Evolutionary conservation across 768 basidiomycete species (phyloP).

Genomic region (Clavaria fumosa): DNA sequence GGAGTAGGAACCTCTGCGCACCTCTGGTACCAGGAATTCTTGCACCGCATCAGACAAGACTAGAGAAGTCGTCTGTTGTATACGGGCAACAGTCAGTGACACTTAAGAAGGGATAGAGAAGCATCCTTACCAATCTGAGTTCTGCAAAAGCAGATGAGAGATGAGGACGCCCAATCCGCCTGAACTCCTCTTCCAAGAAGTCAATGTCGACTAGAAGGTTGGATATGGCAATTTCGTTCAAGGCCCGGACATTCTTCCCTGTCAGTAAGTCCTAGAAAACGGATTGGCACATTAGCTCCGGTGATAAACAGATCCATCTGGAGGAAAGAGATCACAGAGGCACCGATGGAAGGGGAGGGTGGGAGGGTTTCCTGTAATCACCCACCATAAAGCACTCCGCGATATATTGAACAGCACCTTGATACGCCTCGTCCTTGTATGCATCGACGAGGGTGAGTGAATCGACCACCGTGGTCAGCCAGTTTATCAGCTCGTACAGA

Average conservation of each 20-base stretch:
- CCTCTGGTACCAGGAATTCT: slow-evolving; percentile 60
- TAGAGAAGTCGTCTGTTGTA: slow-evolving; percentile 51
- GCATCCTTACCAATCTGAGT: slow-evolving; percentile 62
- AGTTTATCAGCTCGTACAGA: slow-evolving; percentile 87
- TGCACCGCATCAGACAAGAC: slow-evolving; percentile 58
- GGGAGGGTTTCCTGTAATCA: no score
- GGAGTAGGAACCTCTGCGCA: slow-evolving; percentile 51
- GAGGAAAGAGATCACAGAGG: no score
- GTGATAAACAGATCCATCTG: background rate
- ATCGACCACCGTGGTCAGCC: slow-evolving; percentile 93
- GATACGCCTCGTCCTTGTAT: slow-evolving; percentile 84
- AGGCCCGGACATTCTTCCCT: slow-evolving; percentile 54
- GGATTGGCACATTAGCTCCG: slow-evolving; percentile 4
- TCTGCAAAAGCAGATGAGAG: slow-evolving; percentile 63
- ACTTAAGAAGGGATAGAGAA: slow-evolving; percentile 6
- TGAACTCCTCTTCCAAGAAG: slow-evolving; percentile 80
- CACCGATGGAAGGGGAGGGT: no score
- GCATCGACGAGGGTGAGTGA: slow-evolving; percentile 67
- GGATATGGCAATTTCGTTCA: slow-evolving; percentile 83
- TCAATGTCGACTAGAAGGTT: slow-evolving; percentile 78
- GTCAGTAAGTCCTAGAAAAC: slow-evolving; percentile 52
- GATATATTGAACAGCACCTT: slow-evolving; percentile 76
- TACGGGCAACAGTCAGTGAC: no score
- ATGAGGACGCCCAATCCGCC: slow-evolving; percentile 54
- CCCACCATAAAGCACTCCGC: slow-evolving; percentile 78